These are phyloP conservation scores for Talaromyces wortmannii DNA, from an alignment of 495 filamentous ascomycete species.

Conservation along the genomic window DNA sequence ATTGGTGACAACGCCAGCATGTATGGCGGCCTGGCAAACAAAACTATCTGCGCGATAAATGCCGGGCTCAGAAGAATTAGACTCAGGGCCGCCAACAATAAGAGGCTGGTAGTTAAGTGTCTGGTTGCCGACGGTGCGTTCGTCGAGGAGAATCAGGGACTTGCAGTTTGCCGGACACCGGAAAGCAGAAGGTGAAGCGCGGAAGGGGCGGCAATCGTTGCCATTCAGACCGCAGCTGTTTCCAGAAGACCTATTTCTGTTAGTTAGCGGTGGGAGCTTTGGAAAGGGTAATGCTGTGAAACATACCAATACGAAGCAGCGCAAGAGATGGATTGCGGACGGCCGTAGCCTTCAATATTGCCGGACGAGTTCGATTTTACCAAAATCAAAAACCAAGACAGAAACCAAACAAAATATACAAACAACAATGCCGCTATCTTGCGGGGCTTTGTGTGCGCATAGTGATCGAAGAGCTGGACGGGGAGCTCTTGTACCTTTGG, in stretches of 20 bases:
- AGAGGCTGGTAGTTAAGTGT: constrained; percentile 63
- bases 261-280: background rate
- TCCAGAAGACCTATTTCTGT: constrained; percentile 52
- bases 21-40: constrained; percentile 74
- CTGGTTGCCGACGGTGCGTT: constrained; percentile 66
- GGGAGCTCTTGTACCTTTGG: constrained; percentile 64
- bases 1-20: constrained; percentile 65
- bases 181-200: constrained; percentile 61
- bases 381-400: constrained; percentile 63
- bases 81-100: constrained; percentile 66
- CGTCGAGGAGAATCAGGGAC: constrained; percentile 58
- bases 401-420: constrained; percentile 63
- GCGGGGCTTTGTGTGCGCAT: constrained; percentile 57
- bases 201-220: constrained; percentile 75
- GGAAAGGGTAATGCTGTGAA: background rate
- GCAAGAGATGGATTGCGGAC: constrained; percentile 61
- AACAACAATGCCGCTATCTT: constrained; percentile 51
- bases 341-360: constrained; percentile 63
- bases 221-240: constrained; percentile 78
- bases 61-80: constrained; percentile 25
- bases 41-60: constrained; percentile 80
- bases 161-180: constrained; percentile 74
- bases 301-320: constrained; percentile 51
- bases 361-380: constrained; percentile 54
- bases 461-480: constrained; percentile 50